A percentile compares a stretch with the other conserved stretches of the same genome.
phyloP scores from a whole-genome alignment of 2,329 filamentous ascomycete species.

The Myriosclerotinia curreyana region DNA sequence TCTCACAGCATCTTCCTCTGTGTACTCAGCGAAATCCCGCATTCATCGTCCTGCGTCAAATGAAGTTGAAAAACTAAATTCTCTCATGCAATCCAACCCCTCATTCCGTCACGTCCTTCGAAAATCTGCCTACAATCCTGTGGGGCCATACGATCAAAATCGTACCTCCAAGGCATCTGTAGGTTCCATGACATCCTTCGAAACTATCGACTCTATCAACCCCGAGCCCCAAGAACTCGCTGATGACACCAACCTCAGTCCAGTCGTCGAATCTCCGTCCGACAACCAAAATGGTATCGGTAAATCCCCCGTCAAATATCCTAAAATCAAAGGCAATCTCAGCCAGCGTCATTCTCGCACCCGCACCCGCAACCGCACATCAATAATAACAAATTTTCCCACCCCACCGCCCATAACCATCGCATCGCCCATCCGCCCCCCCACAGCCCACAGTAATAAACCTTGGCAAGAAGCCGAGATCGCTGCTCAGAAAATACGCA shows the following conservation, averaged over 20 bases:
- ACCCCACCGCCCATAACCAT: conserved; percentile 29
- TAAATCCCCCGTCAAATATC: conserved; percentile 32
- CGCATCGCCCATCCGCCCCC: conserved; percentile 23
- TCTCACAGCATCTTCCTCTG: conserved; percentile 14
- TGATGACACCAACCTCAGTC: conserved; percentile 31
- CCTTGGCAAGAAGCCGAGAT: conserved; percentile 35
- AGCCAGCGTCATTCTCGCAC: conserved; percentile 17
- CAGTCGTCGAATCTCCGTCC: conserved; percentile 36
- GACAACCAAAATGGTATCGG: conserved; percentile 26
- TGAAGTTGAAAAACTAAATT: conserved; percentile 16
- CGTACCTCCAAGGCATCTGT: conserved; percentile 11
- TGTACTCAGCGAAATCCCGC: conserved; percentile 9
- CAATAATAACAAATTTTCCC: conserved; percentile 19
- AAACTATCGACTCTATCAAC: conserved; percentile 23
- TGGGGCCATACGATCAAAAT: conserved; percentile 33
- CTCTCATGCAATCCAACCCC: conserved; percentile 20
- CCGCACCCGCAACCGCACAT: conserved; percentile 19
- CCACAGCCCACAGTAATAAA: not conserved
- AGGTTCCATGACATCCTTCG: conserved; percentile 29
- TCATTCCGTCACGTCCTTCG: conserved; percentile 16
- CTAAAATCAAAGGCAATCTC: conserved; percentile 30
- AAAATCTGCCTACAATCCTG: conserved; percentile 26
- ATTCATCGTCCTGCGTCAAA: conserved; percentile 8
- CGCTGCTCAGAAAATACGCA: conserved; percentile 25
- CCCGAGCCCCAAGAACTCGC: conserved; percentile 18